These are phyloP conservation scores for Penicillium brasilianum DNA, from an alignment of 2,329 filamentous ascomycete species.

Conservation along the genomic window DNA sequence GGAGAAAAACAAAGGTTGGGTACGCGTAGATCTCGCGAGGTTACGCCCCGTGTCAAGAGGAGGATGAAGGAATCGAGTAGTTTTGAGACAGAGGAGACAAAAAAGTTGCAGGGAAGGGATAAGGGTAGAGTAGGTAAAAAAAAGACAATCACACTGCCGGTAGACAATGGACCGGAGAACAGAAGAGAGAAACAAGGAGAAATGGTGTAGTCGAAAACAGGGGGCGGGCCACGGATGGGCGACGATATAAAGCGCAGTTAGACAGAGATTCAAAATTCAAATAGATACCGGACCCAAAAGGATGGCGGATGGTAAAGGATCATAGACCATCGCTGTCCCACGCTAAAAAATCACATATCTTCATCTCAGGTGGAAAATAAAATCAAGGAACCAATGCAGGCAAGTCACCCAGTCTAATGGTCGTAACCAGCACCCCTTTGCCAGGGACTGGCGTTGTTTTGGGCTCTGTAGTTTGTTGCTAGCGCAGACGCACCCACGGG, in stretches of 20 bases:
- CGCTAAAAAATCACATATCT: constrained; percentile 44
- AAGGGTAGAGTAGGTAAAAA: constrained; percentile 14
- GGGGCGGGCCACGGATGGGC: constrained; percentile 17
- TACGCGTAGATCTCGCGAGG: constrained; percentile 15
- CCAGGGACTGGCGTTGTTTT: constrained; percentile 66
- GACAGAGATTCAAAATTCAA: constrained; percentile 23
- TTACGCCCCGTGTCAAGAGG: background rate
- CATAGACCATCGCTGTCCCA: constrained; percentile 35
- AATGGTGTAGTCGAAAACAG: constrained; percentile 16
- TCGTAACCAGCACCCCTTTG: constrained; percentile 70
- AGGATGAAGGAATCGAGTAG: background rate
- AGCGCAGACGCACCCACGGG: constrained; percentile 41
- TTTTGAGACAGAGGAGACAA: constrained; percentile 10
- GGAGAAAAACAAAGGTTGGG: constrained; percentile 15
- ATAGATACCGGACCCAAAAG: constrained; percentile 30
- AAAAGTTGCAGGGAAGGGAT: constrained; percentile 22
- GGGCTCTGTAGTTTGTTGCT: constrained; percentile 45
- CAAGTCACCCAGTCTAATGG: constrained; percentile 47
- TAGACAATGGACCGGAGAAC: constrained; percentile 12
- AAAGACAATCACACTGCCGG: background rate
- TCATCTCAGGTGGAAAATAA: constrained; percentile 39
- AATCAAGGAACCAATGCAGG: constrained; percentile 33
- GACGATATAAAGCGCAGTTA: constrained; percentile 15
- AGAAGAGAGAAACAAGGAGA: constrained; percentile 26
- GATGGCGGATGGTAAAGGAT: constrained; percentile 28